Conservation (phyloP, 345 rosid genomes). For the Aquilaria yunnanensis region DNA sequence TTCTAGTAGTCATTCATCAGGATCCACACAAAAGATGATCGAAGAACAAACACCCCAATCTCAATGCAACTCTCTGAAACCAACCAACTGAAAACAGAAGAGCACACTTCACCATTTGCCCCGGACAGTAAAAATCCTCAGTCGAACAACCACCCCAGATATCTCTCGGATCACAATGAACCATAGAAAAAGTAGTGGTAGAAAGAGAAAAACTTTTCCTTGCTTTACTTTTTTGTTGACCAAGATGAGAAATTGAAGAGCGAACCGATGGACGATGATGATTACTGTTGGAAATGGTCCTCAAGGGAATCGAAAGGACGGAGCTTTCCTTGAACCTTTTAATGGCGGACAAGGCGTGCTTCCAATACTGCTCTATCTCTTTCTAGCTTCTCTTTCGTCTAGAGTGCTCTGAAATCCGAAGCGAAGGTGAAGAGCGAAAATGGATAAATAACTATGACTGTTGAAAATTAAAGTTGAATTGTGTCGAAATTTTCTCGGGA, state of each 20-base stretch:
- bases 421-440: constrained; percentile 2
- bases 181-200: constrained; percentile 13
- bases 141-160: not conserved
- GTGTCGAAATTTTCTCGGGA: constrained; percentile 2
- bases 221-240: not conserved
- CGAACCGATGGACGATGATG: too few relatives aligned
- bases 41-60: constrained; percentile 28
- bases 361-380: constrained; percentile 21
- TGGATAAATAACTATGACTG: not conserved
- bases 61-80: constrained; percentile 19
- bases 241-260: too few relatives aligned
- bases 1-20: constrained; percentile 24
- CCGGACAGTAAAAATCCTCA: constrained; percentile 23
- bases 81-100: constrained; percentile 8
- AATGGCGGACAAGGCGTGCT: constrained; percentile 57
- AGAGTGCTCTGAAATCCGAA: not conserved
- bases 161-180: constrained; percentile 16
- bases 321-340: constrained; percentile 9
- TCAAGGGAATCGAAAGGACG: too few relatives aligned
- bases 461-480: not conserved
- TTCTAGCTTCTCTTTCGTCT: constrained; percentile 7
- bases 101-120: constrained; percentile 21
- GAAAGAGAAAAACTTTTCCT: not conserved
- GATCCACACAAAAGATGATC: constrained; percentile 13
- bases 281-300: too few relatives aligned